Evolutionary conservation across 306 rosid genomes (phyloP).

Genomic region (Prunus mume): DNA sequence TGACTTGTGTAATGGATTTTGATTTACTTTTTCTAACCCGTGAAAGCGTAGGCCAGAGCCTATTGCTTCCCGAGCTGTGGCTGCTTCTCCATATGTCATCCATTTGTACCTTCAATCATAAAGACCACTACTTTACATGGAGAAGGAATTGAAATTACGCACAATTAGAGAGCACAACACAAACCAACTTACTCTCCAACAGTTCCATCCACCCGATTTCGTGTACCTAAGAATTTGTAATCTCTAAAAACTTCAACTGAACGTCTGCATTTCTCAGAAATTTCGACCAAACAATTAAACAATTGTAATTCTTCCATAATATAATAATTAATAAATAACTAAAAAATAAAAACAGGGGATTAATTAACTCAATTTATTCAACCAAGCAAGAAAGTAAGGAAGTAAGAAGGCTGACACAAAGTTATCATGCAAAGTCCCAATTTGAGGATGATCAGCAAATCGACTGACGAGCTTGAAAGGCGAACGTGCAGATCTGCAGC

Average conservation of each 20-base stretch:
- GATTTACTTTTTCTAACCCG: slow-evolving; percentile 62
- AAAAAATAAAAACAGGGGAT: too few species aligned
- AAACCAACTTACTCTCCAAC: slow-evolving; percentile 75
- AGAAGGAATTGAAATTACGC: neutral
- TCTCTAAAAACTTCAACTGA: slow-evolving; percentile 70
- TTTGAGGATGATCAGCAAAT: slow-evolving; percentile 69
- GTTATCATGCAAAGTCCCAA: slow-evolving; percentile 80
- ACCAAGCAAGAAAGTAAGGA: neutral
- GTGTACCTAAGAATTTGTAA: slow-evolving; percentile 79
- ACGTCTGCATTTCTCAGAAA: slow-evolving; percentile 42
- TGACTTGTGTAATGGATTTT: neutral
- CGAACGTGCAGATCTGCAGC: slow-evolving; percentile 57
- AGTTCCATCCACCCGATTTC: slow-evolving; percentile 70
- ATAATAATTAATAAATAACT: too few species aligned
- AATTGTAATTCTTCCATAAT: neutral
- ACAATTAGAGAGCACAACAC: too few species aligned
- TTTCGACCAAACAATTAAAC: neutral
- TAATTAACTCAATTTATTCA: neutral
- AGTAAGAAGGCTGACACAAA: slow-evolving; percentile 43
- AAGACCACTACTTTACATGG: neutral
- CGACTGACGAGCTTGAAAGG: slow-evolving; percentile 67
- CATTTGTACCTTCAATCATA: slow-evolving; percentile 63
- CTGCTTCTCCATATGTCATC: slow-evolving; percentile 92
- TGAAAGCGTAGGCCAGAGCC: slow-evolving; percentile 74
- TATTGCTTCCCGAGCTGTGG: slow-evolving; percentile 65